Conservation (phyloP, 371 early-diverging fungal genomes). For the Choanephora cucurbitarum region DNA sequence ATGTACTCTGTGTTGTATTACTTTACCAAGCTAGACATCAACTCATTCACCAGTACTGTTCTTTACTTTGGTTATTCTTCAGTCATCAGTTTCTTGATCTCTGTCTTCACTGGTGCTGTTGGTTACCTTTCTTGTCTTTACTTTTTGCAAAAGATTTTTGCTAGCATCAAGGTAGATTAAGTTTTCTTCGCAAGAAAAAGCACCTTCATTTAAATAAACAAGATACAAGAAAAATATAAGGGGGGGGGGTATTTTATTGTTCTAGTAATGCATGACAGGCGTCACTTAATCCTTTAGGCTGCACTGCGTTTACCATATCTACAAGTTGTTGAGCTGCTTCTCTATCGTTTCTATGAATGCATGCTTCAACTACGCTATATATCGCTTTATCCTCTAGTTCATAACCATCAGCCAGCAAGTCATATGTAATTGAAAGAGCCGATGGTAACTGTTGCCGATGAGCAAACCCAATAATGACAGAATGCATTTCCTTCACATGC, state of each 20-base stretch:
- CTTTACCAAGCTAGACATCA: slow-evolving; percentile 69
- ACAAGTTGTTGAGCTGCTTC: slow-evolving; percentile 20
- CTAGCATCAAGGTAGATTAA: slow-evolving; percentile 82
- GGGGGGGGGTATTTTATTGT: no score
- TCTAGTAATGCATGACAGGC: not conserved
- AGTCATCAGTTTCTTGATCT: slow-evolving; percentile 71
- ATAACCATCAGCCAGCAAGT: slow-evolving; percentile 20
- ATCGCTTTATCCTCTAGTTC: slow-evolving; percentile 2
- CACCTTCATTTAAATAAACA: no score
- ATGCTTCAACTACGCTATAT: not conserved
- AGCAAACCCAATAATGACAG: slow-evolving; percentile 10
- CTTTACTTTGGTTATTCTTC: slow-evolving; percentile 93
- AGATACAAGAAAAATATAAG: no score
- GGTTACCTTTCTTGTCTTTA: slow-evolving; percentile 76
- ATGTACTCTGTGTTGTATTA: slow-evolving; percentile 84
- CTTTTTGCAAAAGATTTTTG: slow-evolving; percentile 83
- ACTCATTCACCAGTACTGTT: slow-evolving; percentile 73
- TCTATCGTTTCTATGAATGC: not conserved
- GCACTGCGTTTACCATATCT: slow-evolving; percentile 4
- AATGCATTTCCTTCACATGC: not conserved
- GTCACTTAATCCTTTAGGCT: not conserved
- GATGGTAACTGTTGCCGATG: slow-evolving; percentile 13
- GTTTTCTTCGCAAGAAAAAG: no score
- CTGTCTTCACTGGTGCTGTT: slow-evolving; percentile 58
- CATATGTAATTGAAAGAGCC: slow-evolving; percentile 20